Conservation (phyloP, 2,329 filamentous ascomycete species). For the Kalaharituber pfeilii region DNA sequence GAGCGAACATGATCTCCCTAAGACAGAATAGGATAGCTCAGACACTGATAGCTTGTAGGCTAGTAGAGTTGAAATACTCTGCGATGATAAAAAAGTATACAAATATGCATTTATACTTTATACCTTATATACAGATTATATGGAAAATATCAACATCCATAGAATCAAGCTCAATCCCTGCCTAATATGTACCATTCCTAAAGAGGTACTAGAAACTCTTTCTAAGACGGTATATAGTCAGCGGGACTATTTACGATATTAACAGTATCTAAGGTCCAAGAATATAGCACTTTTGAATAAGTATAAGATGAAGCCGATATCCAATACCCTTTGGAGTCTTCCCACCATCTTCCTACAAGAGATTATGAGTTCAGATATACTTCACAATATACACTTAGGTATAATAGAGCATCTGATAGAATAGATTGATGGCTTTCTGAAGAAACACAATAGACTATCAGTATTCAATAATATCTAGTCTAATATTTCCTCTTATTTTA, state of each 20-base stretch:
- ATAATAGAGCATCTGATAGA: neutral
- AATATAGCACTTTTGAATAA: neutral
- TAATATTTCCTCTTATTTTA: too few relatives aligned
- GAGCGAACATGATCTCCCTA: too few relatives aligned
- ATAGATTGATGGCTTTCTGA: too few relatives aligned
- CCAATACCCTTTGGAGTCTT: neutral
- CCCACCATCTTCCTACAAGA: neutral
- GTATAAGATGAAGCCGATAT: neutral
- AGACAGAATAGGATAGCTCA: too few relatives aligned
- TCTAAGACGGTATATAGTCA: too few relatives aligned
- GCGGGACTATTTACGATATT: neutral
- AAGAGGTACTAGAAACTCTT: neutral
- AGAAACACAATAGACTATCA: too few relatives aligned
- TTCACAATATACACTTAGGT: neutral
- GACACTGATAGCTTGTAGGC: too few relatives aligned
- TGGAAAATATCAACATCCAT: neutral
- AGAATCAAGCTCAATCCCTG: neutral
- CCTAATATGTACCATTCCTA: neutral
- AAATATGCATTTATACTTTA: neutral
- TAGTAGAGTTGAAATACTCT: neutral
- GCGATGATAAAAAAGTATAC: neutral
- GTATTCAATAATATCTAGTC: too few relatives aligned
- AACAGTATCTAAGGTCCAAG: neutral
- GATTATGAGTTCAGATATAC: neutral
- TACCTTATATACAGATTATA: slow-evolving; percentile 3